Percentiles rank a stretch among this genome's conserved stretches.
These are phyloP conservation scores for Fusarium veterinarium DNA, from an alignment of 2,329 filamentous ascomycete species.

Conservation along the genomic window DNA sequence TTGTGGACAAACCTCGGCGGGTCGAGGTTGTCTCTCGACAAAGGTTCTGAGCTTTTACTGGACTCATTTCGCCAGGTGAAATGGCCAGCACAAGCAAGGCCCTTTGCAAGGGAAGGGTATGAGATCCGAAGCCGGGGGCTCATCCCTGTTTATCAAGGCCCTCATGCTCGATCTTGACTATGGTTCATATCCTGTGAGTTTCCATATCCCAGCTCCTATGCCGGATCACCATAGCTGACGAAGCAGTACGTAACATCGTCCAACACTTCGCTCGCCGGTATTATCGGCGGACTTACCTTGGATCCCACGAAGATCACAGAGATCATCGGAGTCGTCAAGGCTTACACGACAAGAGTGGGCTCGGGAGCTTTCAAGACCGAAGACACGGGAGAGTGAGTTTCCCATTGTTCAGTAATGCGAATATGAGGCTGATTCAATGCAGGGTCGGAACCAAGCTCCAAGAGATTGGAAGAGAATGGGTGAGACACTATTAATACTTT, in stretches of 20 bases:
- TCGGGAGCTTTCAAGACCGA: conserved; percentile 76
- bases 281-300: conserved; percentile 71
- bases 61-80: neutral
- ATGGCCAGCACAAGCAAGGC: neutral
- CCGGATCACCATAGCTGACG: conserved; percentile 28
- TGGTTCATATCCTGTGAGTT: conserved; percentile 50
- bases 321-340: conserved; percentile 75
- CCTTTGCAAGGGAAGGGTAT: neutral
- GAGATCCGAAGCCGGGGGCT: conserved; percentile 34
- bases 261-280: conserved; percentile 63
- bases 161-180: conserved; percentile 76
- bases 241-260: conserved; percentile 64
- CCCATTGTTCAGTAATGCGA: neutral
- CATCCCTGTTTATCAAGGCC: conserved; percentile 44
- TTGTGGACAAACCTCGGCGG: too few relatives aligned
- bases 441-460: conserved; percentile 59
- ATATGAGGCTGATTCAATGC: neutral
- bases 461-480: conserved; percentile 57
- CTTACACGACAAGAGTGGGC: conserved; percentile 73
- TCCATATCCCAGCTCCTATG: conserved; percentile 1
- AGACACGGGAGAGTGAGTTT: conserved; percentile 54
- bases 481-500: conserved; percentile 5
- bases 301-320: conserved; percentile 69
- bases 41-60: too few relatives aligned
- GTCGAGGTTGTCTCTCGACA: too few relatives aligned